Percentiles rank a stretch among this genome's conserved stretches.
These are phyloP conservation scores for Arachis hypogaea DNA, from an alignment of 306 rosid genomes.

Conservation along the genomic window DNA sequence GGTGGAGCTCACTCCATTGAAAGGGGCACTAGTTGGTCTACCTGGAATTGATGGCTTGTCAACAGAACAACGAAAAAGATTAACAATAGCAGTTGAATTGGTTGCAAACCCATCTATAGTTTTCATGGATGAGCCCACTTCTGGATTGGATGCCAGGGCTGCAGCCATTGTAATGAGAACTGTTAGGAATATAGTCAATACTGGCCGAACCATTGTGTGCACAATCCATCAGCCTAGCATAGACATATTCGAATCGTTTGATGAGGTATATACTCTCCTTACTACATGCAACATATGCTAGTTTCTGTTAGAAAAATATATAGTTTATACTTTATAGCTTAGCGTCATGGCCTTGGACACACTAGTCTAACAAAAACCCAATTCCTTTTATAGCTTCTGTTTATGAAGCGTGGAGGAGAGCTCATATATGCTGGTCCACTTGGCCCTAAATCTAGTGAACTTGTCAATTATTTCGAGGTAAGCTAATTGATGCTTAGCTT, in stretches of 20 bases:
- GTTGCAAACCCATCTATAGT: slow-evolving; percentile 94
- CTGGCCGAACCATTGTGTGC: slow-evolving; percentile 97
- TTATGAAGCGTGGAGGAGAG: slow-evolving; percentile 98
- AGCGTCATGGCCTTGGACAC: too few species aligned
- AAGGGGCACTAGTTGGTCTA: slow-evolving; percentile 89
- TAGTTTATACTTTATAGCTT: slow-evolving; percentile 31
- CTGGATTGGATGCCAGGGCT: slow-evolving; percentile 95
- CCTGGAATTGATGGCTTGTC: slow-evolving; percentile 95
- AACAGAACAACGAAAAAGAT: slow-evolving; percentile 90
- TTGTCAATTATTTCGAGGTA: slow-evolving; percentile 91
- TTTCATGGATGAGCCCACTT: slow-evolving; percentile 99
- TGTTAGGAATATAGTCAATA: slow-evolving; percentile 93
- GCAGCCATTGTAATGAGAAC: slow-evolving; percentile 99
- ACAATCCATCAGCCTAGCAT: slow-evolving; percentile 99
- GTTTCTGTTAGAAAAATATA: slow-evolving; percentile 1
- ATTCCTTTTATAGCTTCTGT: slow-evolving; percentile 71
- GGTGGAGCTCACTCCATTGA: slow-evolving; percentile 84
- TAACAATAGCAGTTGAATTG: slow-evolving; percentile 93
- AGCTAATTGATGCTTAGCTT: slow-evolving; percentile 37
- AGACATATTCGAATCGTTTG: slow-evolving; percentile 98
- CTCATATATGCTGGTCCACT: slow-evolving; percentile 99
- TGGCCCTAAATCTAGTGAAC: slow-evolving; percentile 85
- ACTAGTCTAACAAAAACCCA: slow-evolving; percentile 28
- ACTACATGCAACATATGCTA: neutral
- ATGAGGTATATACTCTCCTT: slow-evolving; percentile 62